A percentile compares a stretch with the other conserved stretches of the same genome.
These are phyloP conservation scores for Apiotrichum veenhuisii DNA, from an alignment of 1,284 basidiomycete genomes.

Conservation along the genomic window DNA sequence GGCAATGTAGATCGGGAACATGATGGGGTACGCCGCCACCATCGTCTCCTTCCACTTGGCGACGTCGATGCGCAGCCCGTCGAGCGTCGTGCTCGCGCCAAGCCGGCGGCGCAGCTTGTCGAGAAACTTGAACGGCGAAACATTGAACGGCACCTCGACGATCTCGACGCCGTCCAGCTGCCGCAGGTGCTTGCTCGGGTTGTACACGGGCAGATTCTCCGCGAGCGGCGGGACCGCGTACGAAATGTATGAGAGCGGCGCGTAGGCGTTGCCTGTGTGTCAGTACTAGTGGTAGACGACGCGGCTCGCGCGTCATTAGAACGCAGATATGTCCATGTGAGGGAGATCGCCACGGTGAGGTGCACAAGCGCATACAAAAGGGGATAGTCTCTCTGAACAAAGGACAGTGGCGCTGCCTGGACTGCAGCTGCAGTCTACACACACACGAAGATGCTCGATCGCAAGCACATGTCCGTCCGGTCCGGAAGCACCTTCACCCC, in stretches of 20 bases:
- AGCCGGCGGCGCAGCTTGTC: conserved; percentile 28
- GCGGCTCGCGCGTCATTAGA: no score
- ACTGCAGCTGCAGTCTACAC: no score
- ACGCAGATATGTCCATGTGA: no score
- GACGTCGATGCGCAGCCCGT: conserved; percentile 27
- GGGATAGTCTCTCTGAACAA: background rate
- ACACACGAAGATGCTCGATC: no score
- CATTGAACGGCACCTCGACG: conserved; percentile 55
- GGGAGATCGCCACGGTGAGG: no score
- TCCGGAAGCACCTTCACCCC: no score
- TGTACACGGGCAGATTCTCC: conserved; percentile 29
- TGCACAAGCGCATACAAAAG: no score
- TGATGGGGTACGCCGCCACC: conserved; percentile 47
- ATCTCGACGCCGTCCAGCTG: conserved; percentile 67
- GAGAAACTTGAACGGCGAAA: conserved; percentile 34
- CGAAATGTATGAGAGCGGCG: conserved; percentile 45
- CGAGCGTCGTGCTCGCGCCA: conserved; percentile 19
- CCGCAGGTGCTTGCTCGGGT: conserved; percentile 47
- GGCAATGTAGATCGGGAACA: conserved; percentile 47
- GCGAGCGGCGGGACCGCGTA: conserved; percentile 38
- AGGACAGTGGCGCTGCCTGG: no score
- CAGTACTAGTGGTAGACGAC: background rate
- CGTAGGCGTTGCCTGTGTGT: conserved; percentile 43
- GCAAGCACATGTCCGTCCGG: no score
- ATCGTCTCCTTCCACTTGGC: conserved; percentile 34